Base-by-base conservation (phyloP, 1,139 yeast genomes). In the Kodamaea sp. region DNA sequence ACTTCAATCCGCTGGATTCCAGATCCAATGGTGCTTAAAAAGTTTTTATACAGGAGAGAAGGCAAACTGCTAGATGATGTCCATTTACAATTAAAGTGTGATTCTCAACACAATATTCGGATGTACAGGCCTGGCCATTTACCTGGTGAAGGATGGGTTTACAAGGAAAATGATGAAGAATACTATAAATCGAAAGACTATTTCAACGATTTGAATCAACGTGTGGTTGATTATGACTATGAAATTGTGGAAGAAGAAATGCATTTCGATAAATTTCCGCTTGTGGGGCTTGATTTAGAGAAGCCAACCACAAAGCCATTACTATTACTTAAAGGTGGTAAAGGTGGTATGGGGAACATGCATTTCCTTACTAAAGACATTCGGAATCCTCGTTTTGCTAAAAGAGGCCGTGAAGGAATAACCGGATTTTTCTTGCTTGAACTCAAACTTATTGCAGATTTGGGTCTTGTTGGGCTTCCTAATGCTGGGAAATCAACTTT, bases 291-390 rank as follows among this genome's bases (percentile, higher is more conserved):
- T 29, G 98, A 92, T 58, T 68, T 92, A 38, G 67, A 73, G 36
- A 63, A 69, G 40, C 82, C 89, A 0, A 79, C 88, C 0, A 69
- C 67, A 5, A 74, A 73, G 27, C 96, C 97, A 1, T 57, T 81
- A n/a, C 65, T 86, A 32, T 55, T 92, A 15, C 54, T 90, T 34
- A 74, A 76, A 50, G 98, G 98, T 32, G 98, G 98, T 5, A 69
- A 72, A 49, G 97, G 97, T 24, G 98, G 98, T 0, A 73, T 90
- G 70, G 98, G 98, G 2, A 92, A 92, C 59, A 88, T 89, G 92
- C 96, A 90, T 58, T 92, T 92, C 55, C 67, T 86, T 37, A 88
- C 97, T 1, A 74, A 83, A 37, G 79, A 81, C 40, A 81, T 92
- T 39, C 76, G 97, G 41, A 90, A 89, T 54, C 98, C 98, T 5